Evolutionary conservation across 2,329 filamentous ascomycete genomes (phyloP), one percentile per base, ranked within the genome.

Genomic region (Cadophora gregata): DNA sequence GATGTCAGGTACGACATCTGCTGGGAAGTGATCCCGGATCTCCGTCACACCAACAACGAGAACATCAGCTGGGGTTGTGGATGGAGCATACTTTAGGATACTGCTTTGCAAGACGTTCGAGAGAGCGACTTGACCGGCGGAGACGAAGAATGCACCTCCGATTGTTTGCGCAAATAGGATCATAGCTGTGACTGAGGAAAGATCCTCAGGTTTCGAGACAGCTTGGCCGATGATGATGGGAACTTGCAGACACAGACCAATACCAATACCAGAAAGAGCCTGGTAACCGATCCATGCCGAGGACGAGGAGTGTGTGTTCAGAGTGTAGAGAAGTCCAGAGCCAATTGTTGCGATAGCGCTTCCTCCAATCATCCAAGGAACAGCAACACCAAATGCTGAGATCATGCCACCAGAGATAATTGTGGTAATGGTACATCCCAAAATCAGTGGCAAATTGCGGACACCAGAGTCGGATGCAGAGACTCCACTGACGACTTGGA

Each of bases 261-360:
- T 80, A 29, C 86, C 86, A 1, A 87, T 77, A 36, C 86, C 87
- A 21, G 80, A 78, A 27, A 89, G 73, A 50, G 85, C 82, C 73
- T 88, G 86, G 75, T 84, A 88, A 21, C 85, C 85, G 69, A 88
- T 85, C 86, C 86, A 89, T 45, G 80, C 77, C 14, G 76, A 74
- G 1, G 82, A 75, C 1, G 80, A 77, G 5, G 84, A 86, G 70
- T 80, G 69, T 2, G 84, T 77, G 36, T 77, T 75, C 12, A 87
- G 81, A 0, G 84, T 87, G 0, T 85, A 84, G 67, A 89, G 80
- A 63, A 89, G 80, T 19, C 85, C 87, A 82, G 82, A 69, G 85
- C 76, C 67, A 42, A 80, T 70, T 2, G 78, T 73, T 50, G 70
- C 65, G 9, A 79, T 31, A 19, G 75, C 68, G 19, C 70, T 66